These are phyloP conservation scores for Fagopyrum homotropicum DNA, from an alignment of 148 eudicot genomes.

Conservation along the genomic window DNA sequence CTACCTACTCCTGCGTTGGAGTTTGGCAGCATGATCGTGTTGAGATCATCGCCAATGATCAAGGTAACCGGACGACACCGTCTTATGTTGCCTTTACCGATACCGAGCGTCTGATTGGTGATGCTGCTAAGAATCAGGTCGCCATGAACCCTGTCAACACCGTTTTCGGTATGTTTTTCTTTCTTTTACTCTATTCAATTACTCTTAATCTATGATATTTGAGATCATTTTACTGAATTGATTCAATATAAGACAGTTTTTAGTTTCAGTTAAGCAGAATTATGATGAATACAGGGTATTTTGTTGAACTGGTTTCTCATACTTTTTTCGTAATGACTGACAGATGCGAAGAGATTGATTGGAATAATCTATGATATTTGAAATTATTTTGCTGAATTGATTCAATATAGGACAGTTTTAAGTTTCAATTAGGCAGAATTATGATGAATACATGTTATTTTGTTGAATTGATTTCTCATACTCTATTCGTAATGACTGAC, in stretches of 20 bases:
- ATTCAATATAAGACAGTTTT: background rate
- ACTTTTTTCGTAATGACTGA: background rate
- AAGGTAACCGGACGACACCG: constrained; percentile 16
- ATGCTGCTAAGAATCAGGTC: constrained; percentile 17
- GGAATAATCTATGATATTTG: background rate
- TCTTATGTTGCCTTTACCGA: constrained; percentile 16
- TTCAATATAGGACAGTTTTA: background rate
- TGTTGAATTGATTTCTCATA: background rate
- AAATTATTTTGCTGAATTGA: background rate
- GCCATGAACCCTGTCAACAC: constrained; percentile 18
- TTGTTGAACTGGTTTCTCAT: background rate
- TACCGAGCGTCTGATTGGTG: constrained; percentile 12
- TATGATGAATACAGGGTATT: no score
- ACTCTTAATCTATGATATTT: no score
- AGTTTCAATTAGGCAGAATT: no score
- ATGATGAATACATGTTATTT: no score
- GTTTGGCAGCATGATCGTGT: constrained; percentile 17
- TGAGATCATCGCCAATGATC: constrained; percentile 15
- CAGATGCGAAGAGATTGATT: constrained; percentile 14
- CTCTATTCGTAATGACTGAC: background rate
- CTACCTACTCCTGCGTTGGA: constrained; percentile 16
- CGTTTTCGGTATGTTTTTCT: constrained; percentile 5
- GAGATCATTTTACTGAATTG: background rate
- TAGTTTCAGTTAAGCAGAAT: no score
- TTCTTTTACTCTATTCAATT: background rate